These are phyloP conservation scores for Fusarium sp. DNA, from an alignment of 2,329 filamentous ascomycete genomes.

Conservation along the genomic window DNA sequence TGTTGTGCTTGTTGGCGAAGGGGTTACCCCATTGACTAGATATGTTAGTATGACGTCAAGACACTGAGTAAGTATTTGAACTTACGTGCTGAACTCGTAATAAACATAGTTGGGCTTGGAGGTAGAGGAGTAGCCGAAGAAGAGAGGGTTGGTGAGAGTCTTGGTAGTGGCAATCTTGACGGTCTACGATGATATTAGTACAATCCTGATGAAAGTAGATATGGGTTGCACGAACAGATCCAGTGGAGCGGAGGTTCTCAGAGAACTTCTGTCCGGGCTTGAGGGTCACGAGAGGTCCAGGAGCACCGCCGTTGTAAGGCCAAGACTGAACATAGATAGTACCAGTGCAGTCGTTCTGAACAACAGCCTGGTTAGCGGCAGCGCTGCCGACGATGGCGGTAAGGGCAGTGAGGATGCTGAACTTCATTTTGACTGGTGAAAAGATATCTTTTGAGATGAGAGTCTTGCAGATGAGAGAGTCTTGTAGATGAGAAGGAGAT, in stretches of 20 bases:
- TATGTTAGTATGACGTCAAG: rapidly evolving
- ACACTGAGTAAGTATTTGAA: neutral
- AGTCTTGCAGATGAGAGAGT: neutral
- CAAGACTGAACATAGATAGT: conserved; percentile 51
- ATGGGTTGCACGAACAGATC: conserved; percentile 47
- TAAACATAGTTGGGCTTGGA: conserved; percentile 50
- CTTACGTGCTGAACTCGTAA: conserved; percentile 52
- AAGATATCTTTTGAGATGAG: neutral
- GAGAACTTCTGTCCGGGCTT: conserved; percentile 47
- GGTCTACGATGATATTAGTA: too few species aligned
- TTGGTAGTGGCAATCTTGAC: conserved; percentile 53
- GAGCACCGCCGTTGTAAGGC: conserved; percentile 45
- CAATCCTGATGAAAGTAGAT: too few species aligned
- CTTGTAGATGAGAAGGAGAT: neutral
- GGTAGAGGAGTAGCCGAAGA: conserved; percentile 55
- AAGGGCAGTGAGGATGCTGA: conserved; percentile 36
- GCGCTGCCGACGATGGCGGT: conserved; percentile 45
- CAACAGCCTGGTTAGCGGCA: conserved; percentile 48
- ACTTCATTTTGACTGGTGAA: conserved; percentile 44
- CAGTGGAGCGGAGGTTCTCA: conserved; percentile 48
- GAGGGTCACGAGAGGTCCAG: conserved; percentile 49
- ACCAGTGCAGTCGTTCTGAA: conserved; percentile 48
- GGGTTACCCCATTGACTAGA: conserved; percentile 48
- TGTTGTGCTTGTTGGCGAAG: conserved; percentile 50
- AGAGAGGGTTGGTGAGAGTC: conserved; percentile 50